Evolutionary conservation across 2,329 filamentous ascomycete genomes (phyloP), one percentile per base, ranked within the genome.

Genomic region (Aspergillus phoenicis): DNA sequence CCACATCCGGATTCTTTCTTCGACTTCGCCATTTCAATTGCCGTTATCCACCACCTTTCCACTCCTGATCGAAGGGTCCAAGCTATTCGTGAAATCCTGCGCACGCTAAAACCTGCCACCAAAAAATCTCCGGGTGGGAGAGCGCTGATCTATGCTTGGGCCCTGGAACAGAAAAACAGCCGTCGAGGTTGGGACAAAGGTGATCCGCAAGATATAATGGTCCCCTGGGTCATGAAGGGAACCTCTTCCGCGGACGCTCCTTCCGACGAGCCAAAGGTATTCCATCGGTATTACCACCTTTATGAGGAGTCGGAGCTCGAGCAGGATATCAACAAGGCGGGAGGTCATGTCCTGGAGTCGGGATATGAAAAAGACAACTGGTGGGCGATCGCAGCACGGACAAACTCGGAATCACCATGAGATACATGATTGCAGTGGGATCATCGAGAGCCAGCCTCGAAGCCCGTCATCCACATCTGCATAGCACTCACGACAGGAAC

Each of bases 361-460:
- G 95, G 95, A 36, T 99, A 98, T 77, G 95, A 99, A 74, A 93
- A 89, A 80, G 95, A 98, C 74, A 99, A 99, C 79, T 98, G 95
- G 95, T 99, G 94, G 94, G 92, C 88, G 57, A 88, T 97, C 73
- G 84, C 82, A 60, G 75, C 76, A 63, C 72, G 77, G 59, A 48
- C 47, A 60, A 58, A 66, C 58, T 61, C 70, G 66, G 53, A 64
- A 64, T 59, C 59, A 57, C 52, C 59, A 62, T 64, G 63, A 63
- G 56, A 60, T 53, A 41, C 43, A 62, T 52, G 38, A 41, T 33
- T 55, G 51, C 63, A 62, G 55, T 56, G 38, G 58, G 57, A 58
- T 53, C 64, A 69, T 59, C 69, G 68, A 71, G 69, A 70, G 62
- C 74, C 73, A 71, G 72, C 67, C 72, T 70, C 69, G 68, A 66